These are phyloP conservation scores for Camillea tinctor DNA, from an alignment of 2,329 filamentous ascomycete species.

Conservation along the genomic window DNA sequence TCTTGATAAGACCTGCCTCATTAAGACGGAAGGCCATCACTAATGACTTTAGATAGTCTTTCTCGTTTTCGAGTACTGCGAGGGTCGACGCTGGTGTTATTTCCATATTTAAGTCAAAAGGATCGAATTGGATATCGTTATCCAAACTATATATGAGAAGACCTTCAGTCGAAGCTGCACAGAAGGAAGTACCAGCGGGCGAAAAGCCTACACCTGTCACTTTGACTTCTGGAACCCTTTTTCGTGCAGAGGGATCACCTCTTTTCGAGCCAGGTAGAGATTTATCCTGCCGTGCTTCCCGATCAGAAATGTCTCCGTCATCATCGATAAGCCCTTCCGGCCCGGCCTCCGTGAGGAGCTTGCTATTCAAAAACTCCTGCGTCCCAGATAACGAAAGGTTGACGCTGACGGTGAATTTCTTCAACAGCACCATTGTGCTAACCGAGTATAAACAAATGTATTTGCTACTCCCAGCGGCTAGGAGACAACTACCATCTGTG, in stretches of 20 bases:
- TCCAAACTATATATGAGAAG: constrained; percentile 92
- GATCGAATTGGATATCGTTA: constrained; percentile 81
- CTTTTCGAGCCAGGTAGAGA: constrained; percentile 83
- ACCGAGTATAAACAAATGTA: constrained; percentile 98
- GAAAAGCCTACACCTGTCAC: constrained; percentile 85
- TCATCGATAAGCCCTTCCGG: constrained; percentile 83
- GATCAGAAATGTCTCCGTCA: constrained; percentile 82
- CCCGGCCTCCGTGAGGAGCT: constrained; percentile 85
- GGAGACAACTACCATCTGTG: constrained; percentile 83
- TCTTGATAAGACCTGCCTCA: constrained; percentile 75
- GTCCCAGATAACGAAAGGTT: constrained; percentile 96
- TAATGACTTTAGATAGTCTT: constrained; percentile 85
- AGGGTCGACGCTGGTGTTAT: constrained; percentile 88
- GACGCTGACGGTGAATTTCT: constrained; percentile 93
- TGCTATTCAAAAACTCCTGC: constrained; percentile 95
- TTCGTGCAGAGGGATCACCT: constrained; percentile 77
- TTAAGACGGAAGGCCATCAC: constrained; percentile 98
- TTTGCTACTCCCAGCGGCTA: constrained; percentile 95
- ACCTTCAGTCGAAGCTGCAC: constrained; percentile 91
- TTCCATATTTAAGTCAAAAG: constrained; percentile 91
- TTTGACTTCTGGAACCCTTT: constrained; percentile 75
- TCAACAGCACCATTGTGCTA: constrained; percentile 82
- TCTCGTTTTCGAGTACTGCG: constrained; percentile 61
- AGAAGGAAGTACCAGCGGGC: constrained; percentile 86
- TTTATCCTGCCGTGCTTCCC: constrained; percentile 78